A percentile compares a stretch with the other conserved stretches of the same genome.
Evolutionary conservation across 805 yeast species (phyloP).

Genomic region (Saccharomyces mikatae): DNA sequence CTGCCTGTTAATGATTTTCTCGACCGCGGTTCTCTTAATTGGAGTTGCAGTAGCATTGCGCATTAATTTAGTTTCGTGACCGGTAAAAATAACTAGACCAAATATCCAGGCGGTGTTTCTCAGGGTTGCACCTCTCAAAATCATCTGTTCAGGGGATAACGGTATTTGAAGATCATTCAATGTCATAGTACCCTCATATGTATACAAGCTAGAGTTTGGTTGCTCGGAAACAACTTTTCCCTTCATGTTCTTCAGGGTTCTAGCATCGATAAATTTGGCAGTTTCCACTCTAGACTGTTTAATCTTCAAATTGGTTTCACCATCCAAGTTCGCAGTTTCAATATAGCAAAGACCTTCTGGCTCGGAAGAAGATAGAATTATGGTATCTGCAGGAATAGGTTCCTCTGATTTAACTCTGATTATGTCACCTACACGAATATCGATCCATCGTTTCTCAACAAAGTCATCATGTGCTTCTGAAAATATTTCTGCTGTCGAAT

Average conservation of each 20-base stretch:
- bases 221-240: constrained; percentile 75
- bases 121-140: constrained; percentile 90
- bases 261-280: constrained; percentile 57
- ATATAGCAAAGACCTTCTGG: constrained; percentile 97
- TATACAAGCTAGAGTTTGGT: constrained; percentile 89
- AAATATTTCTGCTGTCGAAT: constrained; percentile 63
- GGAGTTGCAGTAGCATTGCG: constrained; percentile 98
- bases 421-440: constrained; percentile 85
- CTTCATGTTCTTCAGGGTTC: constrained; percentile 42
- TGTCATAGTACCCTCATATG: constrained; percentile 78
- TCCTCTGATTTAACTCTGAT: constrained; percentile 79
- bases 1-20: constrained; percentile 86
- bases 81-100: constrained; percentile 90
- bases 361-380: constrained; percentile 82
- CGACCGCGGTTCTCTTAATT: constrained; percentile 93
- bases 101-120: constrained; percentile 93
- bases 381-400: constrained; percentile 87
- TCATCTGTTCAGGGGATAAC: constrained; percentile 80
- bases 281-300: constrained; percentile 85
- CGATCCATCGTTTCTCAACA: constrained; percentile 67
- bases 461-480: constrained; percentile 46
- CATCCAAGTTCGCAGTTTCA: constrained; percentile 95
- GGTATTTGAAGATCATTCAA: constrained; percentile 57
- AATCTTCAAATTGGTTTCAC: constrained; percentile 93
- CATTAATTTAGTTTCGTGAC: constrained; percentile 97